Conservation (phyloP, 2,329 filamentous ascomycete species). For the Torrubiella hemipterigena region DNA sequence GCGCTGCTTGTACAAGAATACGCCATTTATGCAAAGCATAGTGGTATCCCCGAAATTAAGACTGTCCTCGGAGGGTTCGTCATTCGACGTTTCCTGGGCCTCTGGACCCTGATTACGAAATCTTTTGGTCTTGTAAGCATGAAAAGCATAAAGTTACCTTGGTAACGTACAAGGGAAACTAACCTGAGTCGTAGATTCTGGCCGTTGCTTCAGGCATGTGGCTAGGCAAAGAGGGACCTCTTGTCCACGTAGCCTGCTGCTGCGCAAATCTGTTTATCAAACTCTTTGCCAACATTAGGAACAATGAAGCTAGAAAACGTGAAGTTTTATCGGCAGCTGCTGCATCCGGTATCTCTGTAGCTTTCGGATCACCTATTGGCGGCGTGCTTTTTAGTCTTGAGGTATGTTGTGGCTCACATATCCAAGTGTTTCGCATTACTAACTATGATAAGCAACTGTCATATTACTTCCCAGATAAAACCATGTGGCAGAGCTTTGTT, state of each 20-base stretch:
- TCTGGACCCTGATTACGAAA: constrained; percentile 83
- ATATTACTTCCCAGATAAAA: constrained; percentile 97
- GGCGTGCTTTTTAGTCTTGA: constrained; percentile 94
- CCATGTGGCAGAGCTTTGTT: constrained; percentile 99
- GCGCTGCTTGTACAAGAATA: constrained; percentile 74
- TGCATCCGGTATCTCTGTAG: constrained; percentile 84
- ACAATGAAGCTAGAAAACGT: constrained; percentile 88
- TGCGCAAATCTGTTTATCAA: constrained; percentile 93
- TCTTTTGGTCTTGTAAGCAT: constrained; percentile 66
- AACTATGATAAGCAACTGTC: constrained; percentile 58
- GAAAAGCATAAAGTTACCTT: too few species aligned
- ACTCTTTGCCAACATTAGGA: constrained; percentile 64
- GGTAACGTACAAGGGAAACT: constrained; percentile 5
- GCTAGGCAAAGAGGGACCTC: constrained; percentile 89
- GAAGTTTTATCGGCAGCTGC: constrained; percentile 89
- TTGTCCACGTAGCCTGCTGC: constrained; percentile 94
- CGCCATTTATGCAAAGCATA: constrained; percentile 81
- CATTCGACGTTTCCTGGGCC: constrained; percentile 73
- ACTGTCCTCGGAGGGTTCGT: constrained; percentile 90
- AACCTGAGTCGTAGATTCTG: constrained; percentile 50
- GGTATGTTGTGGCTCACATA: constrained; percentile 28
- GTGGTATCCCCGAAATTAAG: constrained; percentile 96
- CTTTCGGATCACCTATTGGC: constrained; percentile 87
- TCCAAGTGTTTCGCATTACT: constrained; percentile 4
- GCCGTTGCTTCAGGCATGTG: constrained; percentile 91